Conservation (phyloP, 768 basidiomycete species). For the Phlebiopsis flavidoalba region DNA sequence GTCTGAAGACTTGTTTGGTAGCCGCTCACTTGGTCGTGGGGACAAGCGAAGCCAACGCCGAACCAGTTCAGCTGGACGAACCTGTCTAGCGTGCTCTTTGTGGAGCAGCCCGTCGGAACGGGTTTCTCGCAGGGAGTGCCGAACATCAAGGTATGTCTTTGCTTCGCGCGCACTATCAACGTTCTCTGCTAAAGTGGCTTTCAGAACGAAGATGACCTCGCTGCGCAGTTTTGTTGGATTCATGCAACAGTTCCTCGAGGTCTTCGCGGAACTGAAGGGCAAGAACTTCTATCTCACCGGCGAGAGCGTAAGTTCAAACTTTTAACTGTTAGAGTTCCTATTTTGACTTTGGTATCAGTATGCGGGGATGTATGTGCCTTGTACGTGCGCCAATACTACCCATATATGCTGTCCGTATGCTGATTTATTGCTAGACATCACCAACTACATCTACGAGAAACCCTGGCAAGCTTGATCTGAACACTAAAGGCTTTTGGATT, state of each 20-base stretch:
- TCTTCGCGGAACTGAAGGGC: conserved; percentile 68
- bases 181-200: not conserved
- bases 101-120: conserved; percentile 79
- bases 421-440: conserved; percentile 46
- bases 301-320: conserved; percentile 61
- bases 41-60: conserved; percentile 55
- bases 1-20: conserved; percentile 19
- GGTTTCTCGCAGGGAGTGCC: conserved; percentile 71
- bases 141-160: conserved; percentile 36
- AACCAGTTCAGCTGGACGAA: conserved; percentile 80
- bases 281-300: conserved; percentile 69
- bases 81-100: conserved; percentile 66
- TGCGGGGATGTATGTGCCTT: conserved; percentile 64
- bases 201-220: conserved; percentile 50
- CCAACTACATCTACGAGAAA: conserved; percentile 68
- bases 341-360: conserved; percentile 39
- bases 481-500: conserved; percentile 69
- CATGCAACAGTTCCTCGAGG: conserved; percentile 68
- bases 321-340: not conserved
- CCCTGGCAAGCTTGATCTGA: conserved; percentile 44
- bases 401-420: not conserved
- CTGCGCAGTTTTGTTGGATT: conserved; percentile 55
- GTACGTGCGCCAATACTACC: conserved; percentile 28
- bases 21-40: conserved; percentile 65
- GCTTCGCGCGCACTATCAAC: not conserved